phyloP scores from a whole-genome alignment of 1,139 yeast species.

The Saccharomyces hybrid region DNA sequence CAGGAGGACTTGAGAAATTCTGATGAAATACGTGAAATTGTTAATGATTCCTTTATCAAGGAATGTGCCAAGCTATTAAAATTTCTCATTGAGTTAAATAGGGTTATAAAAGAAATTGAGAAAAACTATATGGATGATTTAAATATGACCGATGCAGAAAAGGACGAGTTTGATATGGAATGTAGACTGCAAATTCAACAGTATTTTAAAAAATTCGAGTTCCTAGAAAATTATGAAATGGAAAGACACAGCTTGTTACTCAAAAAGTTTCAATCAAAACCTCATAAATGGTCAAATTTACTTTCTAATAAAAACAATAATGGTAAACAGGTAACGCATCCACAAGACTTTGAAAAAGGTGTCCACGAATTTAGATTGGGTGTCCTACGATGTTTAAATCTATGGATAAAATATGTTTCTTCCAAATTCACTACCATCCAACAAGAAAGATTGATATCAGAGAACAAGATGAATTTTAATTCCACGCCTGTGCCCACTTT shows the following conservation, averaged over 20 bases:
- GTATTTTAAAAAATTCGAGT: constrained; percentile 43
- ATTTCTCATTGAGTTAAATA: constrained; percentile 37
- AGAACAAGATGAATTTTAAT: constrained; percentile 22
- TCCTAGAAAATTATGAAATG: constrained; percentile 46
- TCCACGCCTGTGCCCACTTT: background rate
- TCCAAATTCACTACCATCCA: constrained; percentile 25
- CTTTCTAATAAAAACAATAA: background rate
- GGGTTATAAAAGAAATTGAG: constrained; percentile 37
- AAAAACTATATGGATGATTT: constrained; percentile 39
- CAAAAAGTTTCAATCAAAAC: background rate
- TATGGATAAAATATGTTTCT: constrained; percentile 23
- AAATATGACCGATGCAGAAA: constrained; percentile 39
- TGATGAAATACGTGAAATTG: constrained; percentile 4
- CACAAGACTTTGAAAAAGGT: constrained; percentile 6
- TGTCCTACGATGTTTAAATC: constrained; percentile 25
- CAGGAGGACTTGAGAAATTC: constrained; percentile 12
- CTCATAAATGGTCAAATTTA: background rate
- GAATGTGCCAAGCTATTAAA: constrained; percentile 43
- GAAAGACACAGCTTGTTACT: constrained; percentile 30
- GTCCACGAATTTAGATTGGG: constrained; percentile 25
- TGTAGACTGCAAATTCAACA: constrained; percentile 45
- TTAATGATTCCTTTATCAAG: constrained; percentile 45
- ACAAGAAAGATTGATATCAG: constrained; percentile 21
- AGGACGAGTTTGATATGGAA: constrained; percentile 50
- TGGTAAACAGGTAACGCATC: constrained; percentile 7